Evolutionary conservation across 768 basidiomycete species (phyloP), one percentile per base, ranked within the genome.

Genomic region (Boletus reticulatus): DNA sequence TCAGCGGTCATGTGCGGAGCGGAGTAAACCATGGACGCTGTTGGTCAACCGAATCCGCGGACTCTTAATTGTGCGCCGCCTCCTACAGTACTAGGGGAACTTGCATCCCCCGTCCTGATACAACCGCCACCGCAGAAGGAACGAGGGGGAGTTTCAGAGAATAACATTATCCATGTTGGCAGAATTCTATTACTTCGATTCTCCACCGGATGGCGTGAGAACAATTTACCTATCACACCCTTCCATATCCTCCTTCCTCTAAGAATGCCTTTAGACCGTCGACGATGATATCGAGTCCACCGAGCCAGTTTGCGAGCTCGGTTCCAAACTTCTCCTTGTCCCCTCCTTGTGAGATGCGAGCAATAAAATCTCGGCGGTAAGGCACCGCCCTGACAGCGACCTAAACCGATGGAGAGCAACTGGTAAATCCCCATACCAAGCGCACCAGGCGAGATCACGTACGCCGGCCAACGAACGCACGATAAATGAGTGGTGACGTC

Each of bases 401-500:
- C 84, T 85, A 44, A 17, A 52, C 19, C 48, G 29, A 32, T 31
- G 20, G 34, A 34, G 14, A 34, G 4, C 24, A 24, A 37, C 20
- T 36, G 32, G 37, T 59, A 24, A 63, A 32, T 38, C 37, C 4
- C 19, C 43, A 36, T n/a, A 41, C 42, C 50, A 1, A 38, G 37
- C 31, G 37, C 27, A 41, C 31, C 29, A 48, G 43, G 46, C 11
- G 17, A 52, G 19, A 46, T 62, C 32, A 69, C 70, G 58, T 71
- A 71, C 70, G 34, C 43, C 50, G 22, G 70, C 71, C n/a, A 71
- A 52, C 20, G 85, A 81, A 22, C 87, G 84, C 56, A 89, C 77
- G 60, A 89, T 31, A 66, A 87, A 87, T 0, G 81, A 75, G 65
- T 88, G 85, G 68, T 89, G 86, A 56, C 83, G 84, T 49, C 70